These are phyloP conservation scores for Hypoxylon rickii DNA, from an alignment of 495 filamentous ascomycete genomes.

Conservation along the genomic window DNA sequence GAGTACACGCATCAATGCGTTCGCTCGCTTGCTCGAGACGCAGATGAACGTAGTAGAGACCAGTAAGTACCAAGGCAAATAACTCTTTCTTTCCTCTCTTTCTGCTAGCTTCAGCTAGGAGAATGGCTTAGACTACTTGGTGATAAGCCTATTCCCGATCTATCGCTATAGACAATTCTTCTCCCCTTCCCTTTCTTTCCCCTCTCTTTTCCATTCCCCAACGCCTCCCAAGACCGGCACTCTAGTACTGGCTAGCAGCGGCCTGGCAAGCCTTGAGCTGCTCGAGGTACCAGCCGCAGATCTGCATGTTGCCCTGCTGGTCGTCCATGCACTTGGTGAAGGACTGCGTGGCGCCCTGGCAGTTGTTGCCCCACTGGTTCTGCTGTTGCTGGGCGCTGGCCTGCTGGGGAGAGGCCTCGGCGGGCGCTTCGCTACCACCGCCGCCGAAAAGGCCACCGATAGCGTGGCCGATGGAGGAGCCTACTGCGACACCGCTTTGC, in stretches of 20 bases:
- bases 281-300: slow-evolving; percentile 97
- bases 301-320: slow-evolving; percentile 88
- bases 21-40: neutral
- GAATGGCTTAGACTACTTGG: too few species aligned
- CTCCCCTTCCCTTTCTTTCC: neutral
- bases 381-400: slow-evolving; percentile 40
- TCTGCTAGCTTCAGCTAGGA: too few species aligned
- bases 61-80: neutral
- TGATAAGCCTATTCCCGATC: too few species aligned
- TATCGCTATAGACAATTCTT: too few species aligned
- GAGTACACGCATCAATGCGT: too few species aligned
- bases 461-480: slow-evolving; percentile 92
- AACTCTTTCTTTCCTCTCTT: neutral
- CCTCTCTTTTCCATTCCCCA: neutral
- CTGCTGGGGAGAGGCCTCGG: slow-evolving; percentile 49
- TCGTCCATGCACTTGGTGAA: slow-evolving; percentile 97
- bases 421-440: slow-evolving; percentile 68
- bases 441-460: slow-evolving; percentile 82
- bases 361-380: slow-evolving; percentile 67
- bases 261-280: slow-evolving; percentile 97
- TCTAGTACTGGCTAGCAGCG: slow-evolving; percentile 84
- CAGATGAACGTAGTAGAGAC: neutral
- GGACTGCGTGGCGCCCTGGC: slow-evolving; percentile 75
- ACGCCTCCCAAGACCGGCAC: neutral
- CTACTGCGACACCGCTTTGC: slow-evolving; percentile 88